Conservation (phyloP, 2,329 filamentous ascomycete species). For the Moelleriella libera region DNA sequence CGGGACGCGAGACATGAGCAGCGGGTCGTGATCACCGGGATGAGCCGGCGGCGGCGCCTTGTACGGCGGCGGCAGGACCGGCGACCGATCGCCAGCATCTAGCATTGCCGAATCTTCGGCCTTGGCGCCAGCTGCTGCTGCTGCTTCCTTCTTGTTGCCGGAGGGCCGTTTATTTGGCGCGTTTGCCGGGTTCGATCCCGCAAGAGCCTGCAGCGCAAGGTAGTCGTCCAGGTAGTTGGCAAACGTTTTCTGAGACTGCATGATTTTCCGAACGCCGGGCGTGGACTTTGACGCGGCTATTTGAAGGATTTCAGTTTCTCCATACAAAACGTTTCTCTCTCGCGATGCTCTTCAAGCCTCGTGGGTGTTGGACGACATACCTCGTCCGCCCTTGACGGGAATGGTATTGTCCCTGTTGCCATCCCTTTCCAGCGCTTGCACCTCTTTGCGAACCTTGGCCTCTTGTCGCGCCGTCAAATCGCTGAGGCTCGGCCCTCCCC, state of each 20-base stretch:
- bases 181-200: constrained; percentile 18
- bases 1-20: constrained; percentile 46
- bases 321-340: background rate
- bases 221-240: constrained; percentile 72
- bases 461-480: constrained; percentile 74
- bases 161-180: constrained; percentile 13
- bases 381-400: constrained; percentile 41
- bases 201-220: constrained; percentile 44
- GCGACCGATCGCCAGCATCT: constrained; percentile 10
- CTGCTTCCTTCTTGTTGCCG: constrained; percentile 12
- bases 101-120: constrained; percentile 11
- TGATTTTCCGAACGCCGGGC: constrained; percentile 58
- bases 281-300: constrained; percentile 43
- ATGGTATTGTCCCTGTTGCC: constrained; percentile 61
- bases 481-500: constrained; percentile 31
- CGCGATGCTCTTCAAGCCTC: background rate
- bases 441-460: constrained; percentile 64
- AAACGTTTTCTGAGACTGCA: constrained; percentile 72
- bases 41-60: constrained; percentile 22
- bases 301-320: background rate
- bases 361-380: constrained; percentile 12
- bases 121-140: constrained; percentile 1
- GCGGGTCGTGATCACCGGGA: constrained; percentile 37
- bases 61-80: constrained; percentile 21
- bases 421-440: constrained; percentile 73